Evolutionary conservation across 495 filamentous ascomycete genomes (phyloP).

Genomic region (Xylaria flabelliformis): DNA sequence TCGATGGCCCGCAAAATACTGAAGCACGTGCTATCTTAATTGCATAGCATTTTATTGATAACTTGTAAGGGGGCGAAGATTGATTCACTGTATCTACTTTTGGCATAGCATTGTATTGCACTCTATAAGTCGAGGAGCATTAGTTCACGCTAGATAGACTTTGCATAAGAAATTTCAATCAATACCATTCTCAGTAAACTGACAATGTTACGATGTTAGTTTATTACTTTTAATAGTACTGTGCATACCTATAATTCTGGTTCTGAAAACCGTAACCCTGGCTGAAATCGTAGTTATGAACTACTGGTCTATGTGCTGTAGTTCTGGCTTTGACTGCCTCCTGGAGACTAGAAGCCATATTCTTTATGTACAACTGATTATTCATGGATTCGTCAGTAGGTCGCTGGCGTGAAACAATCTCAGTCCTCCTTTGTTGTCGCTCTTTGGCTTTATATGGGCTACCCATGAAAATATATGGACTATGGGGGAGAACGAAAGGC

Average conservation of each 20-base stretch:
- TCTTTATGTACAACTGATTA: too few relatives aligned
- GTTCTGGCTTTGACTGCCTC: background rate
- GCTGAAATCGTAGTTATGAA: background rate
- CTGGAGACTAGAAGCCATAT: too few relatives aligned
- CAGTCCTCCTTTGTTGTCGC: background rate
- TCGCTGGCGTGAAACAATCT: too few relatives aligned
- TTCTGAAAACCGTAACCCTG: background rate
- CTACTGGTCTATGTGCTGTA: background rate
- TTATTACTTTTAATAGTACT: too few relatives aligned
- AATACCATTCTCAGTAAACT: background rate
- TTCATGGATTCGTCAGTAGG: background rate
- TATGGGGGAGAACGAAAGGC: slow-evolving; percentile 9
- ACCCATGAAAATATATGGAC: slow-evolving; percentile 8
- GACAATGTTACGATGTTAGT: too few relatives aligned
- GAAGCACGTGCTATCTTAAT: background rate
- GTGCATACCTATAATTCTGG: background rate
- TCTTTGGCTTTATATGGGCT: background rate
- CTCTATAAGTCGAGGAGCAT: background rate
- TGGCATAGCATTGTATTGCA: background rate
- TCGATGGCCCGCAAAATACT: background rate
- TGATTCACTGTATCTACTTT: slow-evolving; percentile 4
- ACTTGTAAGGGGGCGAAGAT: background rate
- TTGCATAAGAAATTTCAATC: background rate
- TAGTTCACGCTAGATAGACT: slow-evolving; percentile 6
- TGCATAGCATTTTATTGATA: background rate